Conservation (phyloP, 306 rosid genomes). For the Fragaria iinumae region DNA sequence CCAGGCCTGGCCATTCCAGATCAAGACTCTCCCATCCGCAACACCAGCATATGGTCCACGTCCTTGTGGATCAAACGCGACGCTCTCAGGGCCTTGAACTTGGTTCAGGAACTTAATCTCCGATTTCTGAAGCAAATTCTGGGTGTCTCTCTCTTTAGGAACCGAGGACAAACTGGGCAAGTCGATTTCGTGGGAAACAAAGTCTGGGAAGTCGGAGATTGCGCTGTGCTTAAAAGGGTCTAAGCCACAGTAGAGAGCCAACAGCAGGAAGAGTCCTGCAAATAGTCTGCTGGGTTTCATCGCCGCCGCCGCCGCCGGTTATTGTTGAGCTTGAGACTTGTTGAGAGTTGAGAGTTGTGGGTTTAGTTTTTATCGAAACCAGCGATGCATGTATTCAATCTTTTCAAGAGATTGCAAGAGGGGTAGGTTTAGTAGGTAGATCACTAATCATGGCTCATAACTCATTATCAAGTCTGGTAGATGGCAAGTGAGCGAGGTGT, state of each 20-base stretch:
- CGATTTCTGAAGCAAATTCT: conserved; percentile 72
- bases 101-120: conserved; percentile 70
- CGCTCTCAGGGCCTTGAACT: conserved; percentile 87
- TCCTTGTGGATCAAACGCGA: conserved; percentile 78
- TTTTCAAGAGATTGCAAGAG: background rate
- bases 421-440: background rate
- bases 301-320: background rate
- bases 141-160: conserved; percentile 50
- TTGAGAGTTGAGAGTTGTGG: background rate
- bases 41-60: conserved; percentile 94
- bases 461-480: background rate
- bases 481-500: background rate
- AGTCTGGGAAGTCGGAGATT: conserved; percentile 59
- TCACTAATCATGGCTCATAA: background rate
- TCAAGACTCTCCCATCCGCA: conserved; percentile 77
- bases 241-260: conserved; percentile 69
- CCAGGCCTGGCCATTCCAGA: conserved; percentile 80
- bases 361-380: background rate
- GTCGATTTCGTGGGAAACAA: conserved; percentile 39
- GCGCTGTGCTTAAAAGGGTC: conserved; percentile 79
- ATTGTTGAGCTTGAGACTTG: background rate
- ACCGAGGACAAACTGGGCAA: conserved; percentile 59
- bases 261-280: conserved; percentile 33
- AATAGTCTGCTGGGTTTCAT: conserved; percentile 39
- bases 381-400: background rate